phyloP scores from a whole-genome alignment of 352 stramenopile genomes.

The Globisporangium sylvaticum region DNA sequence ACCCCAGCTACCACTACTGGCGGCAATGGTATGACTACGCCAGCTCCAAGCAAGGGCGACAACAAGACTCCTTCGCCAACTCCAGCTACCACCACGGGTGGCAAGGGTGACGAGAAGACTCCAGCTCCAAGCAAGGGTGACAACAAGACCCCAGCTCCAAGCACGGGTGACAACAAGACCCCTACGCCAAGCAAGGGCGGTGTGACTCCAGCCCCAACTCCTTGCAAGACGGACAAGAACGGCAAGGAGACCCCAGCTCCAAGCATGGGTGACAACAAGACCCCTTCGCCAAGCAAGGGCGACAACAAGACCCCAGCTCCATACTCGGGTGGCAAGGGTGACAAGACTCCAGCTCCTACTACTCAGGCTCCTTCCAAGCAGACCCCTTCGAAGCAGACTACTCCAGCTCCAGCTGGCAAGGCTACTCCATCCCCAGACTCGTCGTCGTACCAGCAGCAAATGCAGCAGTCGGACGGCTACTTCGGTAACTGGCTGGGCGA shows the following conservation, averaged over 20 bases:
- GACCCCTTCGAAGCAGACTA: not conserved
- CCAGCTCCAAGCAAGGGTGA: not conserved
- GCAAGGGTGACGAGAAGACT: slow-evolving; percentile 3
- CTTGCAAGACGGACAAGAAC: too few relatives aligned
- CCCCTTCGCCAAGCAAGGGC: not conserved
- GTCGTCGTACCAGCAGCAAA: slow-evolving; percentile 10
- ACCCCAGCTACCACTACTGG: not conserved
- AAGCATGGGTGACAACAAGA: not conserved
- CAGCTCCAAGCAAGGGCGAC: not conserved
- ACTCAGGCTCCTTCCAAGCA: not conserved
- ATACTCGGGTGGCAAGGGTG: not conserved
- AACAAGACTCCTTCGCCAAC: not conserved
- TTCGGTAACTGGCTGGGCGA: slow-evolving; percentile 16
- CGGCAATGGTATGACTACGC: not conserved
- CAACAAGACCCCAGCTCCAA: not conserved
- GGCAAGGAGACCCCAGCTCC: slow-evolving; percentile 4
- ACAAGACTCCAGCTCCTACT: not conserved
- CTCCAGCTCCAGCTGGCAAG: slow-evolving; percentile 3
- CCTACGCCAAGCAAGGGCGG: slow-evolving; percentile 1
- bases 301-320: not conserved
- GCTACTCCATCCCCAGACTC: not conserved
- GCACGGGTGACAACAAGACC: not conserved
- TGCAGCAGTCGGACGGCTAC: slow-evolving; percentile 12
- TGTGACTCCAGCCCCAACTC: too few relatives aligned
- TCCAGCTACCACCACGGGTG: not conserved